Base-by-base conservation (phyloP, 148 eudicot species). In the Dianthus caryophyllus region DNA sequence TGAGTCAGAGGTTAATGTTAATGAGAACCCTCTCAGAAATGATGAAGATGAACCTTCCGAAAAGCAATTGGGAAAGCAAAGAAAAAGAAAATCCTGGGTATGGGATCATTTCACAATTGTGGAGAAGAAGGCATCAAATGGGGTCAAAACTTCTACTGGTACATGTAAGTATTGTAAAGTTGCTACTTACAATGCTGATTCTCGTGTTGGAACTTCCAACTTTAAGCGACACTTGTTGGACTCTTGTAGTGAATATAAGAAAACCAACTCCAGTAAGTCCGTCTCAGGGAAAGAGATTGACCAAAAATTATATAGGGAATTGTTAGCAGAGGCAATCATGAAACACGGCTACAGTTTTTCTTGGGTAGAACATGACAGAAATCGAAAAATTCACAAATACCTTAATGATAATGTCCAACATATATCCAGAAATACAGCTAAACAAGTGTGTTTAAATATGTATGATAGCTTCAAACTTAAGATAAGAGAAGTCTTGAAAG, bases 321-420 rank as follows among this genome's bases (percentile, higher is more conserved):
- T 53, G 21, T 38, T 67, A 18, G 71, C 71, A 15, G 24, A 36
- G n/a, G n/a, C n/a, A n/a, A n/a, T n/a, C n/a, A n/a, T n/a, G n/a
- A n/a, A n/a, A n/a, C n/a, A n/a, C n/a, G 36, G 71, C 58, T 67
- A 67, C 41, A 33, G n/a, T 16, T 67, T 67, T 53, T 31, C 70
- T 33, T 67, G 60, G 49, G 70, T 67, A 30, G 48, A 53, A 26
- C 61, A 67, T 54, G 50, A 53, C 9, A 51, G 61, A 22, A 67
- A 67, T 67, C 22, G 50, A 12, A 41, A 67, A 14, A 38, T 54
- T 36, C 71, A 67, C 43, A 16, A 1, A 13, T 67, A 52, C 20
- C 29, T 67, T 2, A 67, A 67, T 15, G 48, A 67, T 16, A 22
- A 67, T 4, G 60, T 67, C 24, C 18, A 53, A 53, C 18, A 12